Conservation (phyloP, 1,284 basidiomycete genomes). For the Fereydounia khargensis region DNA sequence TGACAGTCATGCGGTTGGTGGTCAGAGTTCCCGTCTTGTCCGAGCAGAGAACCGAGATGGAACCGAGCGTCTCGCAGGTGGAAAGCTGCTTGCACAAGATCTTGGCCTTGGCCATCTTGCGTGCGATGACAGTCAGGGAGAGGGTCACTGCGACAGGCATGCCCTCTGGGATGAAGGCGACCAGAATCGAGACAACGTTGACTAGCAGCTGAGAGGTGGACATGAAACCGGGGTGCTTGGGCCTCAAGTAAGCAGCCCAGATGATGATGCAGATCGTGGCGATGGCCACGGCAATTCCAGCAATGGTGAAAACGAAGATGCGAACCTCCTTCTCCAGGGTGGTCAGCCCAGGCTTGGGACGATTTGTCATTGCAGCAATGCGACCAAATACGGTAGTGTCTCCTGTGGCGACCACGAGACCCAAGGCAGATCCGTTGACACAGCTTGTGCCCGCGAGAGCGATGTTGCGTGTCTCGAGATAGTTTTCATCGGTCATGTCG, state of each 20-base stretch:
- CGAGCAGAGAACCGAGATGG: constrained; percentile 68
- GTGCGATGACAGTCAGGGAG: constrained; percentile 69
- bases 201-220: constrained; percentile 65
- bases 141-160: constrained; percentile 71
- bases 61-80: constrained; percentile 69
- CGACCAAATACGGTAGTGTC: constrained; percentile 64
- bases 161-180: constrained; percentile 69
- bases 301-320: constrained; percentile 60
- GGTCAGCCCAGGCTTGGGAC: constrained; percentile 61
- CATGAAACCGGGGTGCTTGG: constrained; percentile 64
- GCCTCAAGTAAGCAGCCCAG: constrained; percentile 63
- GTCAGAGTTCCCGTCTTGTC: constrained; percentile 76
- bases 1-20: constrained; percentile 60
- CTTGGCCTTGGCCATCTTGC: constrained; percentile 70
- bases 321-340: constrained; percentile 62
- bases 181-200: constrained; percentile 65
- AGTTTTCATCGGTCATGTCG: constrained; percentile 63
- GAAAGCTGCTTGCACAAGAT: constrained; percentile 67
- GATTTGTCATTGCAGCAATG: constrained; percentile 36
- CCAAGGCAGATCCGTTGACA: constrained; percentile 65
- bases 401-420: constrained; percentile 64
- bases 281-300: constrained; percentile 63
- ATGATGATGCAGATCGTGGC: constrained; percentile 62
- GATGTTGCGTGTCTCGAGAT: constrained; percentile 63
- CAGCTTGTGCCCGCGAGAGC: constrained; percentile 68